phyloP scores from a whole-genome alignment of 164 flowering plant species.

The Warburgia ugandensis region DNA sequence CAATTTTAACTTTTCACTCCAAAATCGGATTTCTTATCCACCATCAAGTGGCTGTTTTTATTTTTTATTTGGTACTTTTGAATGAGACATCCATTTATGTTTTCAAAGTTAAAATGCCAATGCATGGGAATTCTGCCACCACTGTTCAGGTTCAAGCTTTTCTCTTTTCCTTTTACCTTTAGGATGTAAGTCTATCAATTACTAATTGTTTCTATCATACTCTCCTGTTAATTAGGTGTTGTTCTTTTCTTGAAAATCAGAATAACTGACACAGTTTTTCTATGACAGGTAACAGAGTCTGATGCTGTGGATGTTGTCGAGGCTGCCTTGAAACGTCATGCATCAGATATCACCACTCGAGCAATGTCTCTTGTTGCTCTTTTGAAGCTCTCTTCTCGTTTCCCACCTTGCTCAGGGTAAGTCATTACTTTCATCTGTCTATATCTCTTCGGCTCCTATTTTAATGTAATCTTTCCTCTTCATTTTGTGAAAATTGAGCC shows the following conservation, averaged over 20 bases:
- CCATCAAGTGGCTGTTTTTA: no score
- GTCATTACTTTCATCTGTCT: constrained; percentile 14
- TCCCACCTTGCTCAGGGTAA: constrained; percentile 85
- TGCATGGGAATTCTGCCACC: no score
- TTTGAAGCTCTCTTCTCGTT: constrained; percentile 92
- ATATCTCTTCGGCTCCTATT: neutral
- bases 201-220: neutral
- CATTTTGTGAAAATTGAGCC: neutral
- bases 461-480: neutral
- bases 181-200: no score
- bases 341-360: constrained; percentile 67
- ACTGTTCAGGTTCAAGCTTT: no score
- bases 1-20: no score
- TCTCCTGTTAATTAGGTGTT: neutral
- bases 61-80: no score
- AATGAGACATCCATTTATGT: no score
- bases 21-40: no score
- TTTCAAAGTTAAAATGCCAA: no score
- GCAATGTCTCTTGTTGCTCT: constrained; percentile 87
- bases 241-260: neutral
- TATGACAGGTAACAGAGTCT: constrained; percentile 82
- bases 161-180: neutral
- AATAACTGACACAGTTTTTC: constrained; percentile 11
- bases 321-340: constrained; percentile 52
- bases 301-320: constrained; percentile 87